Percentiles rank a stretch among this genome's conserved stretches.
phyloP scores from a whole-genome alignment of 768 basidiomycete genomes.

The Xerocomellus chrysenteron region DNA sequence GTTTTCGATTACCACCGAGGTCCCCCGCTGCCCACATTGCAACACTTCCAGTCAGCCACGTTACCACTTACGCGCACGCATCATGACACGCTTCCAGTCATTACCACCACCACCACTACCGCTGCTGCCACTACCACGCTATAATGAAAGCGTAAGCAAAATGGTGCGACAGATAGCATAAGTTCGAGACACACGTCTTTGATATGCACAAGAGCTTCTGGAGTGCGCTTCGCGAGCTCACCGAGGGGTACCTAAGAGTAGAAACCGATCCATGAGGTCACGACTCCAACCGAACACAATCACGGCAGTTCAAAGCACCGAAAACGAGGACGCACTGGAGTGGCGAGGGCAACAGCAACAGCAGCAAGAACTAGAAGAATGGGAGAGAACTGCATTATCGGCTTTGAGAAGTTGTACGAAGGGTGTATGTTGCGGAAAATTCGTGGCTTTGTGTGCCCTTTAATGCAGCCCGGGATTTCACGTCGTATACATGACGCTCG shows the following conservation, averaged over 20 bases:
- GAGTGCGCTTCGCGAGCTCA: background rate
- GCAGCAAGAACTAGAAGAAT: background rate
- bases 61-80: too few species aligned
- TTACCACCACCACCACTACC: background rate
- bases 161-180: background rate
- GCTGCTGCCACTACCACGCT: background rate
- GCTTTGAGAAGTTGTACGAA: background rate
- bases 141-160: background rate
- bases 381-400: conserved; percentile 1
- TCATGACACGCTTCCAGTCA: background rate
- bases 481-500: too few species aligned
- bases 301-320: background rate
- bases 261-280: background rate
- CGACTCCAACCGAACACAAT: background rate
- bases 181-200: background rate
- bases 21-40: too few species aligned
- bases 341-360: background rate
- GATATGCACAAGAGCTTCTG: background rate
- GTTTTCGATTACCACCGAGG: too few species aligned
- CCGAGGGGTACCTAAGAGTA: background rate
- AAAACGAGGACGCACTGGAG: background rate
- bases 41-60: too few species aligned
- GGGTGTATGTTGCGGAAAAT: too few species aligned
- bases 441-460: too few species aligned
- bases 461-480: too few species aligned